phyloP scores from a whole-genome alignment of 176 grass and related monocot species.

The Aegilops longissima region DNA sequence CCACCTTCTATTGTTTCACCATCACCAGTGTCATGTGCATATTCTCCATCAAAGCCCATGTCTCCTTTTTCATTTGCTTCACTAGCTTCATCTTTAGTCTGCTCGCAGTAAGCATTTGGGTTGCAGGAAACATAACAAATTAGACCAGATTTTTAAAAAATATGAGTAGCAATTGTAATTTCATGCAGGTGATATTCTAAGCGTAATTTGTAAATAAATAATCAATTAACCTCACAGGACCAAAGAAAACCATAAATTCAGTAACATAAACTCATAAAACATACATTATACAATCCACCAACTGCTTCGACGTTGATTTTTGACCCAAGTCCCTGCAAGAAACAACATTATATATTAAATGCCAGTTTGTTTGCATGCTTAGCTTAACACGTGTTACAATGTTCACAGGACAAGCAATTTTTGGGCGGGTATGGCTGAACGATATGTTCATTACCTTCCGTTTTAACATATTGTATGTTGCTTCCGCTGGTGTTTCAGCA shows the following conservation, averaged over 20 bases:
- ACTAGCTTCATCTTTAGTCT: constrained; percentile 35
- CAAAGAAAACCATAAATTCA: background rate
- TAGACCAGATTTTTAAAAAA: background rate
- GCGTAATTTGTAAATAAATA: background rate
- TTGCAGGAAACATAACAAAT: background rate
- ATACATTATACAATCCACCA: constrained; percentile 64
- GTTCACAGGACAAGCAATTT: background rate
- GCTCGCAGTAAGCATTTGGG: background rate
- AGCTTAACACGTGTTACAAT: background rate
- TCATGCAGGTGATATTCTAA: background rate
- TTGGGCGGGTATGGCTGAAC: background rate
- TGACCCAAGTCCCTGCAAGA: constrained; percentile 61
- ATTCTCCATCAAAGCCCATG: constrained; percentile 27
- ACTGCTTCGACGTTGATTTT: constrained; percentile 70
- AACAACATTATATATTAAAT: constrained; percentile 7
- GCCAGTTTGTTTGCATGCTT: background rate
- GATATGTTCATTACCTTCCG: constrained; percentile 57
- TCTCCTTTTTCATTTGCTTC: constrained; percentile 35
- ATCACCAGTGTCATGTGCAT: constrained; percentile 29
- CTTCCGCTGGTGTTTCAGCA: constrained; percentile 82
- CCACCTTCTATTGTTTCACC: constrained; percentile 35
- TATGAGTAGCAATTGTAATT: background rate
- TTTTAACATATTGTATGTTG: constrained; percentile 84
- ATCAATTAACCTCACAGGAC: constrained; percentile 1
- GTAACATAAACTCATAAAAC: constrained; percentile 26